Base-by-base conservation (phyloP, 176 grass and related monocot species). In the Lolium perenne region DNA sequence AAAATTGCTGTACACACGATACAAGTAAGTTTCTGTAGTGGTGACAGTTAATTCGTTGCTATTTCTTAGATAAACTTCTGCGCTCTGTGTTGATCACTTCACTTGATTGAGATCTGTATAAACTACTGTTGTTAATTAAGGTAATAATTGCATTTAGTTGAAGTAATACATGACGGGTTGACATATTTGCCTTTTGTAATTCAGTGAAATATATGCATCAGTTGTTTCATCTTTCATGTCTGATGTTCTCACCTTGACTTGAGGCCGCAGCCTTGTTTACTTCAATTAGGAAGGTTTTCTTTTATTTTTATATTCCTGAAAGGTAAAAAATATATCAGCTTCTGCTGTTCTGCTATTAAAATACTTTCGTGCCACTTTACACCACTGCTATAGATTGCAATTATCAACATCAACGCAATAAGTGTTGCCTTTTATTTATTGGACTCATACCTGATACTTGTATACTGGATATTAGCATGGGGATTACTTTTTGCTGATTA, bases 1-100 rank as follows among this genome's bases (percentile, higher is more conserved):
- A 86, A 84, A 91, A 79, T 94, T 95, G 80, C 75, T 95, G 45
- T 98, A 98, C 80, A 94, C 91, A n/a, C 82, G 92, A 86, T 95
- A 92, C 74, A 98, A 94, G 96, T 98, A 98, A 82, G 90, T 86
- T 87, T 82, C 80, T 92, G 50, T 64, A 55, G 6, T 74, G 20
- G 4, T 63, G 56, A 38, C 85, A 45, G 47, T 71, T 71, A 55
- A 16, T 85, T 71, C 2, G 71, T 89, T 58, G 38, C 22, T 56
- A 80, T 11, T 71, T 71, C 17, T 45, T 55, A 82, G 15, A 49
- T 62, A 40, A 50, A 48, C 16, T 80, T 57, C 48, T 81, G 12
- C 3, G 38, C 22, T 45, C 8, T 55, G 49, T 76, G 16, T 55
- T 11, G 3, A 9, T 15, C 85, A 71, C 21, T 56, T 58, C 85